Percentiles rank a stretch among this genome's conserved stretches.
Conservation (phyloP, 108 stramenopile genomes). For the Fragilaria radians region DNA sequence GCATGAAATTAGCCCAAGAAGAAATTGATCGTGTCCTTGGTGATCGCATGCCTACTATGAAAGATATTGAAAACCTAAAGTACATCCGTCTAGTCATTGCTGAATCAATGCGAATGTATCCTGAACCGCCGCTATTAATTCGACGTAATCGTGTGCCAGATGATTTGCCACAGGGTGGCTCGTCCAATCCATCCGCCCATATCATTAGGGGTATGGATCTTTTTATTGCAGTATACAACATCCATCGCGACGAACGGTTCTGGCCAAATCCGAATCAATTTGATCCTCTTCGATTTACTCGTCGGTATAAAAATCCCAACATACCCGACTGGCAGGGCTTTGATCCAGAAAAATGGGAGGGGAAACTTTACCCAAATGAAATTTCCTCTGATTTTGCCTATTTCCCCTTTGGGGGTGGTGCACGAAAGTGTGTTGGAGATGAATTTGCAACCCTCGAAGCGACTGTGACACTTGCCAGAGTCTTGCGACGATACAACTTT, state of each 20-base stretch:
- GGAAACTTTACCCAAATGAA: conserved; percentile 90
- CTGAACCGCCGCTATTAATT: conserved; percentile 94
- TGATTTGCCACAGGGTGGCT: conserved; percentile 71
- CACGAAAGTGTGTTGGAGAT: conserved; percentile 95
- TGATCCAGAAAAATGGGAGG: conserved; percentile 80
- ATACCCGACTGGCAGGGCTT: conserved; percentile 89
- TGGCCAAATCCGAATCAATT: conserved; percentile 90
- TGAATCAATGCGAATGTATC: conserved; percentile 87
- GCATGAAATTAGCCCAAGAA: conserved; percentile 53
- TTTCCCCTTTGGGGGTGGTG: conserved; percentile 89
- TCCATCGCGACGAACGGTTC: conserved; percentile 86
- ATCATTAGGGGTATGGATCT: conserved; percentile 92
- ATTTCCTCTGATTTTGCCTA: conserved; percentile 86
- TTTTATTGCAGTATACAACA: conserved; percentile 91
- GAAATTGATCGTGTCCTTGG: conserved; percentile 91
- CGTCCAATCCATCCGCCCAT: conserved; percentile 69
- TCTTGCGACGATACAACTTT: conserved; percentile 87
- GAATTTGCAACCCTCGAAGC: conserved; percentile 95
- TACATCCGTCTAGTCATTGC: conserved; percentile 80
- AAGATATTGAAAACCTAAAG: conserved; percentile 78
- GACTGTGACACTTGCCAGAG: conserved; percentile 86
- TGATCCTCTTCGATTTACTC: conserved; percentile 82
- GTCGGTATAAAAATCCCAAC: conserved; percentile 79
- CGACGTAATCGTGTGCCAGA: conserved; percentile 87
- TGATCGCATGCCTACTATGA: conserved; percentile 75